phyloP scores from a whole-genome alignment of 1,284 basidiomycete species.

The Porogramme epimiltina region DNA sequence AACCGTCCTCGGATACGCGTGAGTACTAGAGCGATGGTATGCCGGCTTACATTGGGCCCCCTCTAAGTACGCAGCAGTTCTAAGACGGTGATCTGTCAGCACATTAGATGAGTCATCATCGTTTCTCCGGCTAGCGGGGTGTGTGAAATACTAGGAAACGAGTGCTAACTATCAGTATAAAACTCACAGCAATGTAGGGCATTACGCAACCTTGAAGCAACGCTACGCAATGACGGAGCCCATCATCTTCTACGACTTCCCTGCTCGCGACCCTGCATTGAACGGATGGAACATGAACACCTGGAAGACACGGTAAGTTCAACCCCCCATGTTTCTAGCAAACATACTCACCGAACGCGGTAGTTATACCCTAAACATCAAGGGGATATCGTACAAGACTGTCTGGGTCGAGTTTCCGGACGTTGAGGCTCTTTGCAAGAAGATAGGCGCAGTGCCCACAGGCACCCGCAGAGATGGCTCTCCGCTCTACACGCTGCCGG shows the following conservation, averaged over 20 bases:
- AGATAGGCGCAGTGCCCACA: conserved; percentile 31
- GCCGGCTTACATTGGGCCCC: too few relatives aligned
- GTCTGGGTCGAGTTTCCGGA: conserved; percentile 38
- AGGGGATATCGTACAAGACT: conserved; percentile 36
- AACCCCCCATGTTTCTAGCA: neutral
- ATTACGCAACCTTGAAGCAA: too few relatives aligned
- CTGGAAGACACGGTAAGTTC: conserved; percentile 28
- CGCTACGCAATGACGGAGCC: conserved; percentile 1
- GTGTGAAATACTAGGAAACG: too few relatives aligned
- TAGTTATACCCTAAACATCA: conserved; percentile 37
- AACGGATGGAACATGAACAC: conserved; percentile 22
- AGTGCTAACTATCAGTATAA: too few relatives aligned
- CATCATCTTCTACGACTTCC: conserved; percentile 34
- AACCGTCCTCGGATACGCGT: too few relatives aligned
- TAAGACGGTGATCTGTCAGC: too few relatives aligned
- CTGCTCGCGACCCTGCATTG: conserved; percentile 6
- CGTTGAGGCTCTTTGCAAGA: conserved; percentile 30
- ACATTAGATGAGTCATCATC: too few relatives aligned
- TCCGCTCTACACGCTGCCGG: conserved; percentile 39
- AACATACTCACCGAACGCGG: neutral
- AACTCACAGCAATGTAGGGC: too few relatives aligned
- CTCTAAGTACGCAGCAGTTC: too few relatives aligned
- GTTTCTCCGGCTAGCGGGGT: too few relatives aligned
- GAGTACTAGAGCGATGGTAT: too few relatives aligned
- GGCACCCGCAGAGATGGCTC: conserved; percentile 21